These are phyloP conservation scores for Candida gorgasii DNA, from an alignment of 805 yeast species.

Conservation along the genomic window DNA sequence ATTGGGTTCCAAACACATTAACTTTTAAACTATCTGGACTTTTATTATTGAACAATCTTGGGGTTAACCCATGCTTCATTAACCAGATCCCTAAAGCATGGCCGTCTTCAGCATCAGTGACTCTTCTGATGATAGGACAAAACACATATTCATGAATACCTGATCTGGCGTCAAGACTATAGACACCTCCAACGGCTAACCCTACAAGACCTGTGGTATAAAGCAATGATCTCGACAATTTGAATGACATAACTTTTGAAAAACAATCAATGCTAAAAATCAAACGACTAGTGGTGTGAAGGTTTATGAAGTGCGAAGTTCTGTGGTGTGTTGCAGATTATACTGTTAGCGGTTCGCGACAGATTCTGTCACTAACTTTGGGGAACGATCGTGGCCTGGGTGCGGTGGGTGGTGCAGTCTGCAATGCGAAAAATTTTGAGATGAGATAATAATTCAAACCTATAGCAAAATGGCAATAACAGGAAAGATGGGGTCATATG, in stretches of 20 bases:
- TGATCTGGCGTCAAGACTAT: constrained; percentile 72
- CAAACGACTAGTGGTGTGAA: not conserved
- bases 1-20: constrained; percentile 61
- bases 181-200: constrained; percentile 40
- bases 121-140: constrained; percentile 71
- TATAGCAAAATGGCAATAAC: constrained; percentile 18
- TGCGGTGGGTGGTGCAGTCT: not conserved
- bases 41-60: constrained; percentile 56
- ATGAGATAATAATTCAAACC: constrained; percentile 4
- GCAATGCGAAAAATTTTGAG: constrained; percentile 8
- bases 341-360: too few relatives aligned
- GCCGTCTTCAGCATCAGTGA: constrained; percentile 83
- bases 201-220: constrained; percentile 16
- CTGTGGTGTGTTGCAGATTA: constrained; percentile 3
- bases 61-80: constrained; percentile 69
- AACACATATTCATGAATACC: constrained; percentile 77
- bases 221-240: not conserved
- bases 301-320: not conserved
- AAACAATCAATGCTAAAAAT: not conserved
- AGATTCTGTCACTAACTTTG: too few relatives aligned
- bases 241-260: not conserved
- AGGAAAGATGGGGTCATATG: constrained; percentile 22
- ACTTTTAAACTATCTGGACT: constrained; percentile 54
- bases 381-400: too few relatives aligned
- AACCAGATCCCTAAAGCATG: constrained; percentile 73